Evolutionary conservation across 2,329 filamentous ascomycete genomes (phyloP), one percentile per base, ranked within the genome.

Genomic region (Lachnellula subtilissima): DNA sequence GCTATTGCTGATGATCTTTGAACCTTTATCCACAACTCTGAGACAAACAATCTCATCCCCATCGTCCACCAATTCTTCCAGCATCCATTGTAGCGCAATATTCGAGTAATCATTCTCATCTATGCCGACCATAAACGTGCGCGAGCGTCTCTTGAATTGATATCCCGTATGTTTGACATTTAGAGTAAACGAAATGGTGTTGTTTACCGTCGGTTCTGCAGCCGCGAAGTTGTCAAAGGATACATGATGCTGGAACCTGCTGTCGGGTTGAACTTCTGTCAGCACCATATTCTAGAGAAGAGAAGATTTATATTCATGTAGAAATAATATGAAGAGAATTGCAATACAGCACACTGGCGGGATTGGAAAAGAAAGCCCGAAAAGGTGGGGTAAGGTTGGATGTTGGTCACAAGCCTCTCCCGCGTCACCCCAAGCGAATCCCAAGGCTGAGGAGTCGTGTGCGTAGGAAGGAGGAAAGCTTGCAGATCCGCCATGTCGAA

Each of bases 91-190:
- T 7, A 90, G 75, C 5, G 87, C 87, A 69, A 86, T 88, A 53
- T 89, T 85, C 2, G 85, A 88, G 70, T 89, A 89, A 54, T 88
- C 85, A 62, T 89, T 89, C 62, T 86, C 83, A 66, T 89, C 87
- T 22, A 85, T 86, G 7, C 87, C 87, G 64, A 86, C 88, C 25
- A 89, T 75, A 62, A 89, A 89, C 0, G 86, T 89, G 32, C 87
- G 77, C 22, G 84, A 87, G 25, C 84, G 78, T 60, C 85, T 81
- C 49, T 83, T 85, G 68, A 81, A 84, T 63, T 83, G 80, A 69
- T 89, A 89, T 64, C 88, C 84, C 65, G 83, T 85, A 67, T 89
- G 87, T 67, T 89, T 89, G 61, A 84, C 81, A 62, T 87, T 86
- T 46, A 89, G 71, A 1, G 86, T 88, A 62, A 89, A 80, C 6